Base-by-base conservation (phyloP, 305 asterid species). In the Fraxinus velutina region DNA sequence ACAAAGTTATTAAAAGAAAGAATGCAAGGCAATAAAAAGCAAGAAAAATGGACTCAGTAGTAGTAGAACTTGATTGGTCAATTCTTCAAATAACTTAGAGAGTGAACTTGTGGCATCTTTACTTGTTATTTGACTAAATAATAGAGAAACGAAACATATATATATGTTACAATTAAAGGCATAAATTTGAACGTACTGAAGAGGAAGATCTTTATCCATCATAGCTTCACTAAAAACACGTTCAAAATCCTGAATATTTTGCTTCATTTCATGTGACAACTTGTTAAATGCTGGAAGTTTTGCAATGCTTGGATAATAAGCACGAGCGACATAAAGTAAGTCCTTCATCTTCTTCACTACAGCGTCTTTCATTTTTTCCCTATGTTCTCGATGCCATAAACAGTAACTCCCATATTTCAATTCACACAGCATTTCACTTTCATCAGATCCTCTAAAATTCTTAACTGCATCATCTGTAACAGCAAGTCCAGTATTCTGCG, bases 211-310 rank as follows among this genome's bases (percentile, higher is more conserved):
- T 90, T 90, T 94, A 86, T 96, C 99, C 22, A 96, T 84, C 47
- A 97, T 89, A 78, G 97, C 81, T 86, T 94, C 99, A 78, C 99
- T 93, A 68, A 96, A 91, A 83, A 96, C 87, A 32, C 96, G 98
- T 86, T 96, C 99, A 83, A 96, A 96, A 78, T 96, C 98, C 92
- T 96, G 99, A 87, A 94, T 96, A 52, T 90, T 96, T 90, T 91
- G 96, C 93, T 90, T 94, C 91, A 96, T 76, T 86, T 96, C 97
- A 83, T 87, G 98, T 17, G 97, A 89, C 83, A 96, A 89, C 83
- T 92, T 91, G 83, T 94, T 97, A 71, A 89, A 90, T 78, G 88
- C 84, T 24, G 98, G 94, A 84, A 96, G 91, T 89, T 96, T 96
- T 77, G 98, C 98, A 88, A 96, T 94, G 84, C 99, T 96, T 78